Conservation (phyloP, 2,329 filamentous ascomycete species). For the Fusarium sp. region DNA sequence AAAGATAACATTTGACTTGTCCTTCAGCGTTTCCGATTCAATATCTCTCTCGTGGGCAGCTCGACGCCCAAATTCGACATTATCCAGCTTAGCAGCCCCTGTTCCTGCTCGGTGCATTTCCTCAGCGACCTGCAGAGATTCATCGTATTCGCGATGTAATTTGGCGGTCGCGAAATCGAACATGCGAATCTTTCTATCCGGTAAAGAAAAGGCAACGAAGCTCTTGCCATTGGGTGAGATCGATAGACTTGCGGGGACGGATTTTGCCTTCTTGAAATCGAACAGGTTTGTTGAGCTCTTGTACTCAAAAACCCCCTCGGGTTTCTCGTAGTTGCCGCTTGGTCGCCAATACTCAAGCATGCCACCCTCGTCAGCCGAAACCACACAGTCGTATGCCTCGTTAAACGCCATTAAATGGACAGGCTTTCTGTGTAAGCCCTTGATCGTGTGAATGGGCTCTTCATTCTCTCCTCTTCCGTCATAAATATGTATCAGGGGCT, state of each 20-base stretch:
- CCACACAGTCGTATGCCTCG: constrained; percentile 85
- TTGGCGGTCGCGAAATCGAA: constrained; percentile 94
- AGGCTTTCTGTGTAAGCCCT: constrained; percentile 81
- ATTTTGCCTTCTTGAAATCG: constrained; percentile 96
- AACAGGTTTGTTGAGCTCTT: constrained; percentile 96
- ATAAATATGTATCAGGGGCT: constrained; percentile 82
- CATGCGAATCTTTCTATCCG: constrained; percentile 90
- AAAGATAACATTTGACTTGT: constrained; percentile 88
- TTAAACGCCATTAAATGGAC: constrained; percentile 93
- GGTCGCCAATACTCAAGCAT: constrained; percentile 99
- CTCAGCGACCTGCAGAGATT: constrained; percentile 87
- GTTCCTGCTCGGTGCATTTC: constrained; percentile 98
- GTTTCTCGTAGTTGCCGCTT: constrained; percentile 84
- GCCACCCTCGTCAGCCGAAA: constrained; percentile 88
- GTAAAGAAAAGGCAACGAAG: constrained; percentile 90
- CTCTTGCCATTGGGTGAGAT: constrained; percentile 88
- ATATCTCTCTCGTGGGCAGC: constrained; percentile 89
- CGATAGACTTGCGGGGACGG: constrained; percentile 82
- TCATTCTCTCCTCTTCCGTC: constrained; percentile 88
- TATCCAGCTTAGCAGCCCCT: constrained; percentile 82
- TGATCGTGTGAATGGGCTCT: constrained; percentile 80
- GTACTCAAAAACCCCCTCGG: constrained; percentile 88
- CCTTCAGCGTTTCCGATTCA: constrained; percentile 74
- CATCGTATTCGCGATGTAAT: constrained; percentile 92
- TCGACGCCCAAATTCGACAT: constrained; percentile 90